Evolutionary conservation across 2,329 filamentous ascomycete genomes (phyloP).

Genomic region (Exophiala phaeomuriformis): DNA sequence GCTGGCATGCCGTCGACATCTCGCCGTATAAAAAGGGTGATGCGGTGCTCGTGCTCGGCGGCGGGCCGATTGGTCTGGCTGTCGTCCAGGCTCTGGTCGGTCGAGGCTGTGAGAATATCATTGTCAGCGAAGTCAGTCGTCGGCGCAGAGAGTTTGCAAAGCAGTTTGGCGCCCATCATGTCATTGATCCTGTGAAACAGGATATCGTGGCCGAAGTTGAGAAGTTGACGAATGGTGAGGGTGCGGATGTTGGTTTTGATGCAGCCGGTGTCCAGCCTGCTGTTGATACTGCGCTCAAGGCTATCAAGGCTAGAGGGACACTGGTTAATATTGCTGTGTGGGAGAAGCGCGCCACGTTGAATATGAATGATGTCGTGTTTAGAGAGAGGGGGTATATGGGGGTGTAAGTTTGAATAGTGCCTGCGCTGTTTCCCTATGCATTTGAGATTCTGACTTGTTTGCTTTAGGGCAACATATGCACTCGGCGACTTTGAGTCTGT

Average conservation of each 20-base stretch:
- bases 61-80: constrained; percentile 48
- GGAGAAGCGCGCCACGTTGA: constrained; percentile 46
- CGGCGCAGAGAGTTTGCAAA: constrained; percentile 44
- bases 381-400: constrained; percentile 48
- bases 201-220: constrained; percentile 39
- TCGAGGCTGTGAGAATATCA: constrained; percentile 41
- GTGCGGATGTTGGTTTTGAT: constrained; percentile 47
- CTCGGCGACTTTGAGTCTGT: constrained; percentile 46
- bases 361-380: constrained; percentile 47
- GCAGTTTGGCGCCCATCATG: constrained; percentile 46
- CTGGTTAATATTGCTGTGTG: constrained; percentile 52
- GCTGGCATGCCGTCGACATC: constrained; percentile 49
- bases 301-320: constrained; percentile 45
- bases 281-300: constrained; percentile 44
- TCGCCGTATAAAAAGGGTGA: constrained; percentile 42
- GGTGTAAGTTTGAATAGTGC: constrained; percentile 29
- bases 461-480: constrained; percentile 40
- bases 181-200: constrained; percentile 46
- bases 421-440: background rate
- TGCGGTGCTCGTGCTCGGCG: constrained; percentile 45
- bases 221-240: constrained; percentile 34
- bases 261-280: constrained; percentile 48
- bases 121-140: constrained; percentile 46
- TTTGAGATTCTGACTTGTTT: background rate
- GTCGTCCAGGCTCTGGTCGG: constrained; percentile 43